Conservation (phyloP, 2,329 filamentous ascomycete species). For the Paraphaeosphaeria sporulosa region DNA sequence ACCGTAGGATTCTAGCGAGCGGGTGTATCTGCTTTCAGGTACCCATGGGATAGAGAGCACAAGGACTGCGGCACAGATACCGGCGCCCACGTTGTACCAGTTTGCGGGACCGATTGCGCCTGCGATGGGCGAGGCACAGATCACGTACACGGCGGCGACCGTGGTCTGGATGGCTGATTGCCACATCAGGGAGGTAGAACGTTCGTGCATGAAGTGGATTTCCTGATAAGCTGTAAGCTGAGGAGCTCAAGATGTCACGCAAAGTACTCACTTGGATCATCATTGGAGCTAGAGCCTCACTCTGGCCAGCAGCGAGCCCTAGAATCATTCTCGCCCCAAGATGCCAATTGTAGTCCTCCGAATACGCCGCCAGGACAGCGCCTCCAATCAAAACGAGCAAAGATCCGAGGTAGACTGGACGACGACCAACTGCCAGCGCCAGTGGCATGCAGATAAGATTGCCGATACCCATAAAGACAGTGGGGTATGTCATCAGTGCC, state of each 20-base stretch:
- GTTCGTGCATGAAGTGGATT: slow-evolving; percentile 56
- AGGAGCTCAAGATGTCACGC: neutral
- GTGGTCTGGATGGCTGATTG: slow-evolving; percentile 53
- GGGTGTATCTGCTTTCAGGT: slow-evolving; percentile 54
- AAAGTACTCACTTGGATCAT: slow-evolving; percentile 39
- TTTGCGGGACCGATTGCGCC: slow-evolving; percentile 50
- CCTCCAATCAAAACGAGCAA: slow-evolving; percentile 22
- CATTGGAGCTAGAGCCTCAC: slow-evolving; percentile 54
- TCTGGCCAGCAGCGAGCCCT: slow-evolving; percentile 53
- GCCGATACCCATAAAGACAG: slow-evolving; percentile 25
- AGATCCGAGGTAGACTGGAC: slow-evolving; percentile 29
- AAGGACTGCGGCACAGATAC: slow-evolving; percentile 44
- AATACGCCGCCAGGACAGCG: slow-evolving; percentile 21
- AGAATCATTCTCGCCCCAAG: slow-evolving; percentile 50
- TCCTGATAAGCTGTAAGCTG: slow-evolving; percentile 15
- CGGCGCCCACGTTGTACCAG: slow-evolving; percentile 55
- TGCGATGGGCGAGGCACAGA: slow-evolving; percentile 55
- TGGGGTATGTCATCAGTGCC: slow-evolving; percentile 36
- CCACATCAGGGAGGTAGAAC: slow-evolving; percentile 52
- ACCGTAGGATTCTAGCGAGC: slow-evolving; percentile 46
- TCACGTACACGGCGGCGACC: slow-evolving; percentile 47
- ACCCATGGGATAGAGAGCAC: slow-evolving; percentile 51
- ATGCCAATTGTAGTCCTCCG: slow-evolving; percentile 39
- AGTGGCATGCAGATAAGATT: slow-evolving; percentile 30
- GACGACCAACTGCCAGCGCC: slow-evolving; percentile 29